Conservation (phyloP, 805 yeast species). For the Teunomyces aglyptinius region DNA sequence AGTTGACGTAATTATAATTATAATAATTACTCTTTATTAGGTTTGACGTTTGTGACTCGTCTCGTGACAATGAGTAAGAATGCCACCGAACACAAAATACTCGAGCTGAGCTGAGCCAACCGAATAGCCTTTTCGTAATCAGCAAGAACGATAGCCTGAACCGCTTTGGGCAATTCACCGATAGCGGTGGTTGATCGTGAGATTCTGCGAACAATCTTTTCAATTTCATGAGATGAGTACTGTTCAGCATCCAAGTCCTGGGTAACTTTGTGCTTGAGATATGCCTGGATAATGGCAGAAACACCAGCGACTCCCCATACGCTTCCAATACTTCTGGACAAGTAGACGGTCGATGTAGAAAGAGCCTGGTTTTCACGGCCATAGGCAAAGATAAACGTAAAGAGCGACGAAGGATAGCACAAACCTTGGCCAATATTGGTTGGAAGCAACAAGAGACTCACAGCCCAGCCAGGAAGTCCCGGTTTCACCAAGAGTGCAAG, state of each 20-base stretch:
- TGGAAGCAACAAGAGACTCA: conserved; percentile 26
- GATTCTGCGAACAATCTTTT: conserved; percentile 16
- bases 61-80: background rate
- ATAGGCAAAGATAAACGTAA: conserved; percentile 34
- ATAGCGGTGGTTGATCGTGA: conserved; percentile 22
- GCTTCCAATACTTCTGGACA: conserved; percentile 39
- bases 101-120: conserved; percentile 22
- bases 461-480: conserved; percentile 21
- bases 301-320: conserved; percentile 37
- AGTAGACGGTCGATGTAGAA: conserved; percentile 38
- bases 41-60: background rate
- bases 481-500: conserved; percentile 17
- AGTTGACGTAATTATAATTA: background rate
- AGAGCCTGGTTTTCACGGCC: conserved; percentile 33
- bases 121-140: conserved; percentile 26
- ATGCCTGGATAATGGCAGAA: conserved; percentile 18
- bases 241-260: conserved; percentile 13
- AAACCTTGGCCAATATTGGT: conserved; percentile 41
- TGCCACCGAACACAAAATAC: conserved; percentile 6
- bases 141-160: conserved; percentile 16
- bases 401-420: conserved; percentile 35
- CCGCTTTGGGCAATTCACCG: conserved; percentile 12
- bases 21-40: background rate
- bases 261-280: conserved; percentile 11
- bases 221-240: conserved; percentile 14